Evolutionary conservation across 352 stramenopile species (phyloP).

Genomic region (Globisporangium nodosum): DNA sequence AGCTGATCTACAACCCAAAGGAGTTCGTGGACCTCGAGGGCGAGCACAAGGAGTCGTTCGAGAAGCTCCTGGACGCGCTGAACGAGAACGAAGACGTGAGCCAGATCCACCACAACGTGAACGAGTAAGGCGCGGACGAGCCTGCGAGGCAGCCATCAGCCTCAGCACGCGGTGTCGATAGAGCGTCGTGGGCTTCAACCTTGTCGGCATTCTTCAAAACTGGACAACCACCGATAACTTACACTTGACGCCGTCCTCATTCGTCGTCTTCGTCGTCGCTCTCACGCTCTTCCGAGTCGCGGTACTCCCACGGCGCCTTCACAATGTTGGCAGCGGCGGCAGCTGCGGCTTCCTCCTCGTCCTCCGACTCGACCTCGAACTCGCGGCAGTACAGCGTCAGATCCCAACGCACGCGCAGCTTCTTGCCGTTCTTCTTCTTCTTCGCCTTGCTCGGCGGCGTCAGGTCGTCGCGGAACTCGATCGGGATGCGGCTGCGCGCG

Average conservation of each 20-base stretch:
- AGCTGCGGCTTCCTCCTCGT: conserved; percentile 33
- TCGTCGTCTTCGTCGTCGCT: conserved; percentile 29
- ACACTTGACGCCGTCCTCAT: conserved; percentile 2
- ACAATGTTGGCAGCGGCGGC: conserved; percentile 16
- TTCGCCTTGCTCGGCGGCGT: conserved; percentile 18
- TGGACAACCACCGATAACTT: background rate
- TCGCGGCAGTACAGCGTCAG: conserved; percentile 34
- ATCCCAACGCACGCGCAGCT: conserved; percentile 42
- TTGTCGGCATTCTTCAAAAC: background rate
- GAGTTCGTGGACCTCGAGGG: conserved; percentile 59
- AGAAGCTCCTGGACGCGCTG: conserved; percentile 70
- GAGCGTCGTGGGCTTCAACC: background rate
- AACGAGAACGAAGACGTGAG: conserved; percentile 79
- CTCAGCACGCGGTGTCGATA: background rate
- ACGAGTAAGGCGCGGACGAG: conserved; percentile 29
- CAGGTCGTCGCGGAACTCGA: conserved; percentile 50
- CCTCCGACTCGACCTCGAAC: conserved; percentile 57
- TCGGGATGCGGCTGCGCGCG: conserved; percentile 40
- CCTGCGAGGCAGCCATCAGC: background rate
- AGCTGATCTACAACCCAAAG: conserved; percentile 82
- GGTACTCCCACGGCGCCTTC: conserved; percentile 17
- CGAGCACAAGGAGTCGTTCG: conserved; percentile 53
- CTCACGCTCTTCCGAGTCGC: conserved; percentile 11
- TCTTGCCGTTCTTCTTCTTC: conserved; percentile 32
- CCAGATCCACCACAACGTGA: conserved; percentile 80